These are phyloP conservation scores for Diplotaxis tenuifolia DNA, from an alignment of 345 rosid genomes.

Conservation along the genomic window DNA sequence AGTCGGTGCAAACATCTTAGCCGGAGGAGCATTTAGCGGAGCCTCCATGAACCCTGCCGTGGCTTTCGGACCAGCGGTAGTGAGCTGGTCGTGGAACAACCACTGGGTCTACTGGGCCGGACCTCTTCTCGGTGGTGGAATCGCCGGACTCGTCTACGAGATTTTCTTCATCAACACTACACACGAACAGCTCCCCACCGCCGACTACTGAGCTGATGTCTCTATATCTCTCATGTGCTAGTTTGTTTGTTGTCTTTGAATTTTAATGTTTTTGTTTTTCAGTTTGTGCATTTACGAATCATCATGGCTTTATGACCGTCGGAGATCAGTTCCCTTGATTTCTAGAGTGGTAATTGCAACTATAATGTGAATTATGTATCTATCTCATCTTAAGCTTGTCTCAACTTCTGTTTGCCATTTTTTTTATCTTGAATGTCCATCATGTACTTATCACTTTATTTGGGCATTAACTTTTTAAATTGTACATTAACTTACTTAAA, in stretches of 20 bases:
- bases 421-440: neutral
- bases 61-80: constrained; percentile 89
- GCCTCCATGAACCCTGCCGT: constrained; percentile 98
- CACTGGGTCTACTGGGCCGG: constrained; percentile 98
- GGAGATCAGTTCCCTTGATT: constrained; percentile 12
- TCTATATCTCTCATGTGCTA: constrained; percentile 14
- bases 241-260: constrained; percentile 11
- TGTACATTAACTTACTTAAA: neutral
- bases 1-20: constrained; percentile 86
- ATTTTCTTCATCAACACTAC: constrained; percentile 56
- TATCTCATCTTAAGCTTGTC: neutral
- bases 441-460: neutral
- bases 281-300: constrained; percentile 16
- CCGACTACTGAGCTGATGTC: constrained; percentile 55
- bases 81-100: constrained; percentile 84
- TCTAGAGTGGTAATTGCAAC: constrained; percentile 2
- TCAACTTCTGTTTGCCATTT: neutral
- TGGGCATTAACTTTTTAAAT: too few relatives aligned
- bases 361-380: constrained; percentile 17
- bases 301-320: constrained; percentile 24
- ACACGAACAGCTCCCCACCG: constrained; percentile 61
- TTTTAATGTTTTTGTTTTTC: constrained; percentile 4
- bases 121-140: constrained; percentile 78
- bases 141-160: constrained; percentile 80
- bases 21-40: constrained; percentile 86